These are phyloP conservation scores for Rhodotorula graminis DNA, from an alignment of 768 basidiomycete genomes.

Conservation along the genomic window DNA sequence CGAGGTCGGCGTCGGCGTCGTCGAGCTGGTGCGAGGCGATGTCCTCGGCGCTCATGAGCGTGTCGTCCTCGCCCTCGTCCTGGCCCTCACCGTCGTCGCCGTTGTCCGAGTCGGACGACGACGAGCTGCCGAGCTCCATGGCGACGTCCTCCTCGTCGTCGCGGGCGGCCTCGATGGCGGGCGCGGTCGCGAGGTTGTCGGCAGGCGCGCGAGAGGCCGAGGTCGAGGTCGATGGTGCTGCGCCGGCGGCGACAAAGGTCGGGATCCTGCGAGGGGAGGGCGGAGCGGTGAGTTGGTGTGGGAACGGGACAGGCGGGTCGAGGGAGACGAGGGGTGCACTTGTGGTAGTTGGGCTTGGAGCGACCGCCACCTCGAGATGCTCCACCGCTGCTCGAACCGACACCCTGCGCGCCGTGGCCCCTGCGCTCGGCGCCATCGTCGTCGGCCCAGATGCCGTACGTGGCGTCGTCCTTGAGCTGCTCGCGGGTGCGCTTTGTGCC, in stretches of 20 bases:
- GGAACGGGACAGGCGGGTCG: neutral
- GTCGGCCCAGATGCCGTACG: slow-evolving; percentile 71
- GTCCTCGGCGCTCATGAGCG: slow-evolving; percentile 44
- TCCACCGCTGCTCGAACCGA: neutral
- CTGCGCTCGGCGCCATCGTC: slow-evolving; percentile 55
- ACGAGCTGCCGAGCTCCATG: slow-evolving; percentile 29
- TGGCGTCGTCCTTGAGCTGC: slow-evolving; percentile 63
- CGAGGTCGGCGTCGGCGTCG: slow-evolving; percentile 49
- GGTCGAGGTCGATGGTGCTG: neutral
- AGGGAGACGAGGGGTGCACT: slow-evolving; percentile 43
- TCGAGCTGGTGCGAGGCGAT: slow-evolving; percentile 26
- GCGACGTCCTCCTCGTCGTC: slow-evolving; percentile 31
- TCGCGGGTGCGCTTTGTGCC: slow-evolving; percentile 56
- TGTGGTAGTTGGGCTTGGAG: slow-evolving; percentile 62
- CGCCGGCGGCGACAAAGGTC: slow-evolving; percentile 31
- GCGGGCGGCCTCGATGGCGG: slow-evolving; percentile 44
- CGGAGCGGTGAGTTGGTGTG: neutral
- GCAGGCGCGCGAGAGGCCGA: slow-evolving; percentile 47
- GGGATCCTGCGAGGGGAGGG: slow-evolving; percentile 1
- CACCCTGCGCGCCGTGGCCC: slow-evolving; percentile 34
- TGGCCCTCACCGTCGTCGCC: slow-evolving; percentile 50
- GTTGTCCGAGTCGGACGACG: neutral
- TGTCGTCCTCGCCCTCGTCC: slow-evolving; percentile 49
- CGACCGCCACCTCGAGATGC: slow-evolving; percentile 38
- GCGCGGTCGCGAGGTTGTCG: slow-evolving; percentile 39